These are phyloP conservation scores for Vitis labrusca DNA, from an alignment of 164 flowering plant species.

Conservation along the genomic window DNA sequence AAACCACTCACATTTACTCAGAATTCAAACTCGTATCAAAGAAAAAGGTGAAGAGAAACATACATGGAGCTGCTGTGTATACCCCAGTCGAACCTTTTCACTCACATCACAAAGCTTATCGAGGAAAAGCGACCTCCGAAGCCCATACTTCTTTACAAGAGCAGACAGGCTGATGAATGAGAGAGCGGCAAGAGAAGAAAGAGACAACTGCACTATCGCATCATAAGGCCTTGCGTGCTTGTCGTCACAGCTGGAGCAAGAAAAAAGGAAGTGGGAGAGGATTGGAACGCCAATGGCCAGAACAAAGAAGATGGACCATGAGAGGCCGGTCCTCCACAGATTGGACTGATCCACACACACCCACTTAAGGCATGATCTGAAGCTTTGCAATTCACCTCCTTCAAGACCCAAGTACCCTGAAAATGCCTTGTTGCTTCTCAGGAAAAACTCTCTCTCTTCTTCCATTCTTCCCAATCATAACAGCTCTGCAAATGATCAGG, in stretches of 20 bases:
- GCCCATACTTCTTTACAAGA: constrained; percentile 24
- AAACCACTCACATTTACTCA: too few relatives aligned
- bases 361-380: constrained; percentile 32
- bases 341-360: constrained; percentile 49
- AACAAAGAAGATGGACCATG: constrained; percentile 46
- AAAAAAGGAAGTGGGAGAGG: constrained; percentile 37
- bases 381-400: constrained; percentile 22
- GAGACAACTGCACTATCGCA: constrained; percentile 30
- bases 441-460: constrained; percentile 2
- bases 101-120: constrained; percentile 31
- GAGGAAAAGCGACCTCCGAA: constrained; percentile 33
- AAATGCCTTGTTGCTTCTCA: constrained; percentile 1
- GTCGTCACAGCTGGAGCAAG: constrained; percentile 41
- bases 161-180: constrained; percentile 33
- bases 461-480: constrained; percentile 7
- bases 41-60: not conserved
- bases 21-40: not conserved
- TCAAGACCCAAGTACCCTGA: not conserved
- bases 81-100: constrained; percentile 22
- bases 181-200: constrained; percentile 27
- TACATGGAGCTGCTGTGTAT: constrained; percentile 29
- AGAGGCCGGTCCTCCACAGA: constrained; percentile 34
- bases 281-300: constrained; percentile 41
- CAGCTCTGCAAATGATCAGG: not conserved
- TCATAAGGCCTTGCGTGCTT: constrained; percentile 47